These are phyloP conservation scores for Cercospora sesami DNA, from an alignment of 2,329 filamentous ascomycete species.

Conservation along the genomic window DNA sequence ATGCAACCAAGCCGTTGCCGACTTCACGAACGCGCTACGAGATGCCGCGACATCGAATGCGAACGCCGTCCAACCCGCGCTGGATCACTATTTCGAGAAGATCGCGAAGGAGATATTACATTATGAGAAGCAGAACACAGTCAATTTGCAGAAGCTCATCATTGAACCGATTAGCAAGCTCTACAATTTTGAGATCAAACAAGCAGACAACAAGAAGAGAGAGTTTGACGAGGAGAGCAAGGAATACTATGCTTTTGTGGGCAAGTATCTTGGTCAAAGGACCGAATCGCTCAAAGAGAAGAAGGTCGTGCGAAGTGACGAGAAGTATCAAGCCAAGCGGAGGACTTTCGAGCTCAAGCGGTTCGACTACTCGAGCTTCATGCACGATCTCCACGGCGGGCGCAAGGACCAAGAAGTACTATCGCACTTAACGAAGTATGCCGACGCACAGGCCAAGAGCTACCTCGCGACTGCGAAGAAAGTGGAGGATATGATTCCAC, in stretches of 20 bases:
- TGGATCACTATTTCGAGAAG: slow-evolving; percentile 98
- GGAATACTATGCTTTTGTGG: slow-evolving; percentile 95
- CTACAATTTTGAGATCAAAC: slow-evolving; percentile 95
- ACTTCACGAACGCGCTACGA: slow-evolving; percentile 80
- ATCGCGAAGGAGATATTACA: slow-evolving; percentile 85
- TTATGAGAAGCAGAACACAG: slow-evolving; percentile 82
- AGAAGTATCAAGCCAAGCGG: slow-evolving; percentile 92
- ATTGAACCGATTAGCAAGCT: slow-evolving; percentile 91
- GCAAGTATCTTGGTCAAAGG: slow-evolving; percentile 91
- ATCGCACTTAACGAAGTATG: slow-evolving; percentile 90
- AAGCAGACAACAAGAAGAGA: slow-evolving; percentile 92
- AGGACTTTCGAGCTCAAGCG: slow-evolving; percentile 95
- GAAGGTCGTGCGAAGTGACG: slow-evolving; percentile 90
- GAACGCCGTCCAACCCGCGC: slow-evolving; percentile 92
- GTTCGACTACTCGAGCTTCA: slow-evolving; percentile 98
- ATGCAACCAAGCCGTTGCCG: slow-evolving; percentile 80
- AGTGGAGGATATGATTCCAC: slow-evolving; percentile 81
- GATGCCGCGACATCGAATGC: slow-evolving; percentile 89
- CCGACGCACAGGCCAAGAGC: slow-evolving; percentile 80
- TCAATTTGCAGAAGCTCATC: slow-evolving; percentile 85
- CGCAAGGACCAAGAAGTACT: slow-evolving; percentile 96
- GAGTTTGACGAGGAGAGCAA: slow-evolving; percentile 99
- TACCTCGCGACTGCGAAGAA: slow-evolving; percentile 83
- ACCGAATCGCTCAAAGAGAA: slow-evolving; percentile 97
- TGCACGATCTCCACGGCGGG: slow-evolving; percentile 99